phyloP scores from a whole-genome alignment of 169 alveolate genomes.

The Neospora caninum region DNA sequence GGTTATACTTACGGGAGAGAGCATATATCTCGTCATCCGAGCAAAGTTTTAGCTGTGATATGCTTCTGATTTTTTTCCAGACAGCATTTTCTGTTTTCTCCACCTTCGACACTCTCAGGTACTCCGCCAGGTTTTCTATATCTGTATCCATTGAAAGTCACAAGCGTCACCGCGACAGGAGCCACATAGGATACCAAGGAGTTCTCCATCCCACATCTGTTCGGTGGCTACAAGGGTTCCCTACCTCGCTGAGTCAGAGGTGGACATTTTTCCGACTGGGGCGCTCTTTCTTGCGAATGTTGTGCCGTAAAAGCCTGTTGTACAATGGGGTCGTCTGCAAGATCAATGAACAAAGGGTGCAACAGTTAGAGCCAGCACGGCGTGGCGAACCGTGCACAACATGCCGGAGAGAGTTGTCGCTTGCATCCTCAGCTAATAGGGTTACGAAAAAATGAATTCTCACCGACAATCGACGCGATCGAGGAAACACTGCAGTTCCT shows the following conservation, averaged over 20 bases:
- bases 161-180: no score
- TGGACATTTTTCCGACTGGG: background rate
- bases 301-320: background rate
- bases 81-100: background rate
- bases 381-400: background rate
- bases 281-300: background rate
- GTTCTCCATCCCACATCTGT: no score
- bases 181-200: no score
- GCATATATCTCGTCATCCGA: slow-evolving; percentile 33
- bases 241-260: background rate
- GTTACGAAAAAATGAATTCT: background rate
- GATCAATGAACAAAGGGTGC: background rate
- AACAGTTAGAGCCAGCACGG: background rate
- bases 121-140: background rate
- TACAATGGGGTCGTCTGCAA: background rate
- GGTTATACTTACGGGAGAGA: background rate
- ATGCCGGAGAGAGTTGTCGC: background rate
- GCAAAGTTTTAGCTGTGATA: background rate
- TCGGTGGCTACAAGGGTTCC: background rate
- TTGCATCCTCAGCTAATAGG: background rate
- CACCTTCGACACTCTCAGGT: background rate
- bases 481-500: background rate
- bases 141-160: background rate
- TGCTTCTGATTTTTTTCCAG: slow-evolving; percentile 14
- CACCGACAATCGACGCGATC: slow-evolving; percentile 1